Conservation (phyloP, 2,329 filamentous ascomycete genomes). For the Aspergillus sp. region DNA sequence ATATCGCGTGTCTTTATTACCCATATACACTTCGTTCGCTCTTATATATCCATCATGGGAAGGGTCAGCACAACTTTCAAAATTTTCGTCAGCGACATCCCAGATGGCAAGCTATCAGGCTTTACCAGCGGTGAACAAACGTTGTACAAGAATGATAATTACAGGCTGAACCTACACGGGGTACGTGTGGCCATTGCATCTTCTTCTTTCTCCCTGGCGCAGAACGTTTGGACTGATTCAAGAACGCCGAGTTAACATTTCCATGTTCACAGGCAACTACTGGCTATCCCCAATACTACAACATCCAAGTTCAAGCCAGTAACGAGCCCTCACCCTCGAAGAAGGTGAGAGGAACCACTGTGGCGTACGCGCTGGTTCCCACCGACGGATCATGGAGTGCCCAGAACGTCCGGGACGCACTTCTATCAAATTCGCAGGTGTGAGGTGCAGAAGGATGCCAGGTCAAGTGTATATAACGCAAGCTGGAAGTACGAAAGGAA, state of each 20-base stretch:
- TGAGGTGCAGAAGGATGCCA: not conserved
- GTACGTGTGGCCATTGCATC: not conserved
- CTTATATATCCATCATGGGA: not conserved
- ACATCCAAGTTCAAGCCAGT: not conserved
- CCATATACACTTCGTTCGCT: too few relatives aligned
- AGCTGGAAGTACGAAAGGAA: too few relatives aligned
- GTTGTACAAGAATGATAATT: not conserved
- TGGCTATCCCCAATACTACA: not conserved
- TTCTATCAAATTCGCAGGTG: not conserved
- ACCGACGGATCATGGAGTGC: not conserved
- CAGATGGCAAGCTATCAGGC: not conserved
- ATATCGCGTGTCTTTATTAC: too few relatives aligned
- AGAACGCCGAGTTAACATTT: not conserved
- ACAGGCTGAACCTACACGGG: not conserved
- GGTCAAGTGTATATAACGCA: too few relatives aligned
- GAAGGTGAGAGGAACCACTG: not conserved
- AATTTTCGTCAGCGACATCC: not conserved
- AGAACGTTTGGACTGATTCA: not conserved
- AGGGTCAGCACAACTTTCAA: not conserved
- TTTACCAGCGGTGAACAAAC: not conserved
- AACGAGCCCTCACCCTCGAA: not conserved
- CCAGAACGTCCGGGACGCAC: not conserved
- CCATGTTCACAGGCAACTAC: not conserved
- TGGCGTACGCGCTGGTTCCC: not conserved
- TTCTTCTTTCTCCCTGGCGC: not conserved